A percentile compares a stretch with the other conserved stretches of the same genome.
These are phyloP conservation scores for Wakefieldia striispora DNA, from an alignment of 768 basidiomycete genomes.

Conservation along the genomic window DNA sequence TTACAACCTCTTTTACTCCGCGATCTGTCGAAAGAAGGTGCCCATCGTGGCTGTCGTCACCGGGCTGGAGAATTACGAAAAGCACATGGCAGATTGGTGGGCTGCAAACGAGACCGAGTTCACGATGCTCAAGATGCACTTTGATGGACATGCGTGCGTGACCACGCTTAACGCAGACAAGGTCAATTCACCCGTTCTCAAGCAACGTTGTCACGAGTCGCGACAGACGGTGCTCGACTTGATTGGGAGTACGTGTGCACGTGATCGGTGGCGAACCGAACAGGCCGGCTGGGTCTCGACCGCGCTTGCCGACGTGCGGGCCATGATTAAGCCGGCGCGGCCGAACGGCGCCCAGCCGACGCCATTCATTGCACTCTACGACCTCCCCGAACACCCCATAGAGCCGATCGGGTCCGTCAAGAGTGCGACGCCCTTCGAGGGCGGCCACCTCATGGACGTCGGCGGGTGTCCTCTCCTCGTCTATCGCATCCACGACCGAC, in stretches of 20 bases:
- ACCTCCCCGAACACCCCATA: constrained; percentile 10
- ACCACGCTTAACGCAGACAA: constrained; percentile 34
- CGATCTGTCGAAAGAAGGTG: constrained; percentile 35
- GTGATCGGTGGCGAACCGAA: constrained; percentile 24
- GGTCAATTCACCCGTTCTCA: constrained; percentile 30
- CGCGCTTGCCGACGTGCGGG: constrained; percentile 24
- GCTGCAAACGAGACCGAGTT: constrained; percentile 30
- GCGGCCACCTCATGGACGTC: constrained; percentile 20
- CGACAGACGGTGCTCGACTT: constrained; percentile 18
- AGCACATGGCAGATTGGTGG: constrained; percentile 34
- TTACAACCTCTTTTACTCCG: constrained; percentile 38
- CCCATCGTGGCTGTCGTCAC: constrained; percentile 38
- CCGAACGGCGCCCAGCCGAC: constrained; percentile 5
- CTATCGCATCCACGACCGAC: constrained; percentile 20
- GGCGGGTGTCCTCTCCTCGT: constrained; percentile 16
- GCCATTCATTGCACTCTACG: constrained; percentile 24
- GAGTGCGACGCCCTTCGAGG: constrained; percentile 17
- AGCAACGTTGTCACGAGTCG: constrained; percentile 27
- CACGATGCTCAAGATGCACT: constrained; percentile 28
- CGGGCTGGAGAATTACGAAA: constrained; percentile 37
- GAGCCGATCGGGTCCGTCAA: constrained; percentile 10
- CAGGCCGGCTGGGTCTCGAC: constrained; percentile 20
- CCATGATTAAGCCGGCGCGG: constrained; percentile 16
- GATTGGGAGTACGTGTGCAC: constrained; percentile 18
- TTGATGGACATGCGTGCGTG: constrained; percentile 38